Conservation (phyloP, 495 filamentous ascomycete species). For the Ramalina intermedia region DNA sequence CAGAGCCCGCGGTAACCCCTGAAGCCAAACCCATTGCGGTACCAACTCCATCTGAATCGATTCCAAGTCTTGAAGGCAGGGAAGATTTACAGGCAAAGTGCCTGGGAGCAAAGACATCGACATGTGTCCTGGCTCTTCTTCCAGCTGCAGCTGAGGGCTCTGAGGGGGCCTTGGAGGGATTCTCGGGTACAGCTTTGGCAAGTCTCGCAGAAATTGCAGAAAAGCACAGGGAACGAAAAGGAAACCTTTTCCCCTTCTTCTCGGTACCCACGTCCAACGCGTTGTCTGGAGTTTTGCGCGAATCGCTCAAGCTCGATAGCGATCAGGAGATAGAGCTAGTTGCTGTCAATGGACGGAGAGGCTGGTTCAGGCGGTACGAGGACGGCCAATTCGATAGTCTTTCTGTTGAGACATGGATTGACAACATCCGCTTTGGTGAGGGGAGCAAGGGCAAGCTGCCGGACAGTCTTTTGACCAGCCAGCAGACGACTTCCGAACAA, state of each 20-base stretch:
- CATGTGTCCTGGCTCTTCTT: slow-evolving; percentile 73
- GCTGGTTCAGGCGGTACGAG: slow-evolving; percentile 72
- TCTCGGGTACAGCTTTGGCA: slow-evolving; percentile 40
- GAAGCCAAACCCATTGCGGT: slow-evolving; percentile 33
- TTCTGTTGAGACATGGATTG: slow-evolving; percentile 71
- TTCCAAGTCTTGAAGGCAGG: slow-evolving; percentile 37
- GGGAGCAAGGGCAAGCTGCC: slow-evolving; percentile 69
- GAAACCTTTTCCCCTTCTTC: slow-evolving; percentile 71
- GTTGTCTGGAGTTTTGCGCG: slow-evolving; percentile 38
- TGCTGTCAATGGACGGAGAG: slow-evolving; percentile 67
- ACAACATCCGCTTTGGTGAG: slow-evolving; percentile 75
- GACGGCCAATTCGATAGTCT: slow-evolving; percentile 37
- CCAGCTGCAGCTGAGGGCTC: slow-evolving; percentile 39
- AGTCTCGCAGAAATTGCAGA: slow-evolving; percentile 59
- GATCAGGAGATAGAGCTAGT: slow-evolving; percentile 48
- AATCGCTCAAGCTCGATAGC: slow-evolving; percentile 43
- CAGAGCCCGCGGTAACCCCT: slow-evolving; percentile 25
- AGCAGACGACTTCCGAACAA: not conserved
- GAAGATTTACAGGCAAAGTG: slow-evolving; percentile 55
- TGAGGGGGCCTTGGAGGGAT: slow-evolving; percentile 21
- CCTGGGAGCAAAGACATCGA: slow-evolving; percentile 58
- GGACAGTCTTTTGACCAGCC: slow-evolving; percentile 44
- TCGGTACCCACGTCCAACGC: slow-evolving; percentile 51
- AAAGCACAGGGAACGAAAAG: slow-evolving; percentile 49
- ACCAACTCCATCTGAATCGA: slow-evolving; percentile 26